Evolutionary conservation across 176 grass and related monocot genomes (phyloP), one percentile per base, ranked within the genome.

Genomic region (Rhynchospora pubera): DNA sequence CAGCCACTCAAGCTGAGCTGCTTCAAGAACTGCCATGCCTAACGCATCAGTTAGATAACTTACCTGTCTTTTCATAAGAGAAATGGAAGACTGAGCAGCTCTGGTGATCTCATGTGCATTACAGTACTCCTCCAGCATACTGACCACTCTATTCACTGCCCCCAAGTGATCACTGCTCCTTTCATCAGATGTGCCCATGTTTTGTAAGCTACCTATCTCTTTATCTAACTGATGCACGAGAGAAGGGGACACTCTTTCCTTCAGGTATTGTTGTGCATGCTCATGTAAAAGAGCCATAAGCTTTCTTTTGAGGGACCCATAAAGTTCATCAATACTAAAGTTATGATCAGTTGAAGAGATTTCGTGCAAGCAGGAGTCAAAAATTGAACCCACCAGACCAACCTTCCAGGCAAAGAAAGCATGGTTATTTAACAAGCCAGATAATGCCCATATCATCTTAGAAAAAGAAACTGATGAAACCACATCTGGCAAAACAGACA

Each of bases 41-140:
- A 97, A 84, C 47, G 87, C 90, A 46, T 94, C 95, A 32, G 80
- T 93, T 28, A 97, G 83, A 65, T 97, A 92, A 91, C 89, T 93
- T 67, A 88, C 78, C 78, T 89, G 92, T 43, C 89, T 94, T 92
- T 94, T 89, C 90, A 93, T 97, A 30, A 94, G 32, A 80, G 92
- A 90, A 89, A 94, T 81, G 23, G 95, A 66, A 74, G 88, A 85
- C 71, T 57, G 81, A 67, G 95, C 90, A 89, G 95, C 88, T 89
- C 92, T 92, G 68, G 87, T 72, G 57, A 88, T 94, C 78, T 94
- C 95, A 79, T 97, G 90, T 83, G 88, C 90, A 88, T 83, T 92
- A 84, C 87, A 97, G 82, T 97, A 97, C 79, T 97, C 90, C 65
- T 92, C 92, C 71, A 97, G 92, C 92, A 97, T 92, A 84, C 87